phyloP scores from a whole-genome alignment of 805 yeast species.

The Metschnikowia kunwiensis region DNA sequence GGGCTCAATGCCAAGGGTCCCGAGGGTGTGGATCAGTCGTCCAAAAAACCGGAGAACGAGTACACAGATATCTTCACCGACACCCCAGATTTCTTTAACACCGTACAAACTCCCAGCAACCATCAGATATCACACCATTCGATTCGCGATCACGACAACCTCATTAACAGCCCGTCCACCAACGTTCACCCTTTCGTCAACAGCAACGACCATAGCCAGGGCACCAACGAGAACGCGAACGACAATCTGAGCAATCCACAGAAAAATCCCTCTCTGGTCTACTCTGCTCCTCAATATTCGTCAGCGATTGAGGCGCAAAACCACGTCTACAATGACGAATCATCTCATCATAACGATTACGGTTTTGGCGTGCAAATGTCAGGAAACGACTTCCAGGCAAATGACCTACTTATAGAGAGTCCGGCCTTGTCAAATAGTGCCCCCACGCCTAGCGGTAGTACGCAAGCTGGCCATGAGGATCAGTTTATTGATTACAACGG shows the following conservation, averaged over 20 bases:
- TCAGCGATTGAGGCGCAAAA: constrained; percentile 1
- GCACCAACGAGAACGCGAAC: background rate
- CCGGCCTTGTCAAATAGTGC: constrained; percentile 13
- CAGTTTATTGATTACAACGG: constrained; percentile 27
- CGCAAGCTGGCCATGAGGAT: constrained; percentile 19
- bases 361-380: constrained; percentile 11
- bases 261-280: constrained; percentile 2
- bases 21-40: constrained; percentile 1
- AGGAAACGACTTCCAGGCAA: constrained; percentile 11
- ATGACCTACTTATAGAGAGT: constrained; percentile 15
- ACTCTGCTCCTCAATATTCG: constrained; percentile 4
- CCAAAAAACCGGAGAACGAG: constrained; percentile 9
- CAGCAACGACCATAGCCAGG: background rate
- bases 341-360: constrained; percentile 9
- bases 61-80: constrained; percentile 15
- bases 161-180: constrained; percentile 16
- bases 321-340: constrained; percentile 5
- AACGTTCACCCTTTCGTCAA: constrained; percentile 15
- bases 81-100: constrained; percentile 20
- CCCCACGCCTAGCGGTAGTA: constrained; percentile 14
- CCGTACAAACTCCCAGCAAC: constrained; percentile 16
- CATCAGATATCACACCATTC: constrained; percentile 8
- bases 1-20: background rate
- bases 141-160: constrained; percentile 10
- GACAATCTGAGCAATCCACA: background rate